phyloP scores from a whole-genome alignment of 2,329 filamentous ascomycete species.

The Cladobotryum protrusum region DNA sequence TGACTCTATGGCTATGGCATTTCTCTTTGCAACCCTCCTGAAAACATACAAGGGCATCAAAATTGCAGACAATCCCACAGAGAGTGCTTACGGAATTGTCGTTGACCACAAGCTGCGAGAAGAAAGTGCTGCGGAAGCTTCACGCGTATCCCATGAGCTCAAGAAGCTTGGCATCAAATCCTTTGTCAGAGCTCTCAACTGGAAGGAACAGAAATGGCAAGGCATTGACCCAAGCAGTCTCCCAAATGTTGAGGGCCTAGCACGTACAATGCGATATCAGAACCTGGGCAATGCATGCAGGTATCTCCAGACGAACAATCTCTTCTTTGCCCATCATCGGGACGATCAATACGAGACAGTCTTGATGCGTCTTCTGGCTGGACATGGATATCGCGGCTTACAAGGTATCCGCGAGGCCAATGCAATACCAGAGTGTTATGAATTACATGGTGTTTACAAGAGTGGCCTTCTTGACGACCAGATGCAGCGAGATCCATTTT shows the following conservation, averaged over 20 bases:
- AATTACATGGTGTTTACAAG: constrained; percentile 63
- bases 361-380: constrained; percentile 66
- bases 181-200: constrained; percentile 31
- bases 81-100: constrained; percentile 40
- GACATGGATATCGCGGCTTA: constrained; percentile 64
- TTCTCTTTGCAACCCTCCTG: constrained; percentile 53
- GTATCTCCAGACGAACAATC: constrained; percentile 42
- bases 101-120: constrained; percentile 53
- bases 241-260: constrained; percentile 69
- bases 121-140: constrained; percentile 48
- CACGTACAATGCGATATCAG: constrained; percentile 68
- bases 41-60: constrained; percentile 26
- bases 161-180: constrained; percentile 30
- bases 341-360: constrained; percentile 92
- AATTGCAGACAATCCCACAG: constrained; percentile 41
- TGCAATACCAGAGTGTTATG: constrained; percentile 78
- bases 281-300: constrained; percentile 58
- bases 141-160: constrained; percentile 36
- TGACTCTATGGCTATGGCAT: constrained; percentile 95
- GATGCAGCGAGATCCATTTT: constrained; percentile 25
- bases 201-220: constrained; percentile 35
- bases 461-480: constrained; percentile 54
- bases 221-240: constrained; percentile 30
- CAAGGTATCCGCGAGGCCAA: constrained; percentile 59
- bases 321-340: constrained; percentile 79